Base-by-base conservation (phyloP, 2,329 filamentous ascomycete species). In the Bipolaris cookei region DNA sequence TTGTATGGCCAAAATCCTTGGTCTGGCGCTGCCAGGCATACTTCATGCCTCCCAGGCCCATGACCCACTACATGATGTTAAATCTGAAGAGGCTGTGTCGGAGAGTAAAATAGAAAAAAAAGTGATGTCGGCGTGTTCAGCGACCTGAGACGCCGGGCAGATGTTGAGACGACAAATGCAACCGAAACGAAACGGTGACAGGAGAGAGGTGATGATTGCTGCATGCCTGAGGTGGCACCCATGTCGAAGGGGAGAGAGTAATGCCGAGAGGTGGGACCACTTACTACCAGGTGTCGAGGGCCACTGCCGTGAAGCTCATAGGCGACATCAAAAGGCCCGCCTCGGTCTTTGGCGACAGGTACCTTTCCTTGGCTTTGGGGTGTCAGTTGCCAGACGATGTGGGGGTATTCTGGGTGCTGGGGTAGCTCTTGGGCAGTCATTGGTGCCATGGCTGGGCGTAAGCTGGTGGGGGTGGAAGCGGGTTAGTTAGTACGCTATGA, bases 261-360 rank as follows among this genome's bases (percentile, higher is more conserved):
- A 41, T 44, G 58, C 58, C 50, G 44, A 61, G 59, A 59, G 28
- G 57, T 63, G 54, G 61, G 47, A 48, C 58, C 25, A 85, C 89
- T 63, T 81, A 95, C 91, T 67, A 92, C 81, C 62, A 95, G 78
- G 79, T 90, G 90, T 63, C 84, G 82, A 45, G 88, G 84, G 3
- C 91, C 91, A 59, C 83, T 79, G 54, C 92, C 91, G 78, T 96
- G 91, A 45, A 95, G 81, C 76, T 95, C 90, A 83, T 90, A 96
- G 51, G 86, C 82, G 50, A 96, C 86, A 43, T 89, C 84, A 63
- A 96, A 80, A 18, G 91, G 91, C 1, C 90, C 91, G 61, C 91
- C 89, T 66, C 90, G 84, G 35, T 80, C 84, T 53, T 83, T 80
- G n/a, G 89, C 91, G 25, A 91, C 90, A 2, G 84, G 77, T 6